These are phyloP conservation scores for Rutstroemia sp. DNA, from an alignment of 2,329 filamentous ascomycete genomes.

Conservation along the genomic window DNA sequence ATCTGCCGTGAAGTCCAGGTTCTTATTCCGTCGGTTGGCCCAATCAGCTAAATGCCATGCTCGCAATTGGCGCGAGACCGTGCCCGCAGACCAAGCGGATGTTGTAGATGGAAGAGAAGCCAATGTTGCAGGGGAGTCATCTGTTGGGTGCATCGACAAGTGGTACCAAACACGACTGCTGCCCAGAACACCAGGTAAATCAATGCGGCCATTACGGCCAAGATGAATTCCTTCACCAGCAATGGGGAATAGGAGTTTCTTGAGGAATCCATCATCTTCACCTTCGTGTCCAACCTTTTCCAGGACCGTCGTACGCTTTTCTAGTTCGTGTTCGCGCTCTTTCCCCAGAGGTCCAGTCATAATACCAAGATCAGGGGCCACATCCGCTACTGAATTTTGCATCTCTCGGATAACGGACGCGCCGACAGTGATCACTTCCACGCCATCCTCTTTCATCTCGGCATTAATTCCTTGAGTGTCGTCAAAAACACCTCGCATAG, in stretches of 20 bases:
- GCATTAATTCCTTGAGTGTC: constrained; percentile 88
- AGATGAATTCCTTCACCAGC: constrained; percentile 72
- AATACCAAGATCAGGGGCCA: constrained; percentile 72
- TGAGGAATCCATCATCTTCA: constrained; percentile 76
- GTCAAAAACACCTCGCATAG: constrained; percentile 86
- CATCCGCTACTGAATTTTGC: constrained; percentile 70
- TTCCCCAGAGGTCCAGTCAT: constrained; percentile 57
- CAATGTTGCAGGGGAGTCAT: constrained; percentile 70
- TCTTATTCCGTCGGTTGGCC: constrained; percentile 87
- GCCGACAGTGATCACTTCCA: constrained; percentile 66
- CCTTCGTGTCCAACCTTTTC: constrained; percentile 81
- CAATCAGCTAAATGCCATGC: constrained; percentile 93
- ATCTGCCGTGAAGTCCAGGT: constrained; percentile 91
- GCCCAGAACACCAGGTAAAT: constrained; percentile 64
- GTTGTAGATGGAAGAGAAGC: constrained; percentile 64
- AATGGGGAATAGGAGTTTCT: constrained; percentile 72
- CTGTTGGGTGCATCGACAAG: constrained; percentile 82
- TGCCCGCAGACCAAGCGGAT: constrained; percentile 88
- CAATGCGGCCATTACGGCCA: constrained; percentile 70
- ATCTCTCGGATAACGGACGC: constrained; percentile 83
- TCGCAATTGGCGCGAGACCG: constrained; percentile 85
- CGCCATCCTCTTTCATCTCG: constrained; percentile 94
- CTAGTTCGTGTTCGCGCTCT: constrained; percentile 70
- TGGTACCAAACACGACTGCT: constrained; percentile 96
- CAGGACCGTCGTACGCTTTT: constrained; percentile 74